phyloP scores from a whole-genome alignment of 164 flowering plant species.

The Vitis amurensis region DNA sequence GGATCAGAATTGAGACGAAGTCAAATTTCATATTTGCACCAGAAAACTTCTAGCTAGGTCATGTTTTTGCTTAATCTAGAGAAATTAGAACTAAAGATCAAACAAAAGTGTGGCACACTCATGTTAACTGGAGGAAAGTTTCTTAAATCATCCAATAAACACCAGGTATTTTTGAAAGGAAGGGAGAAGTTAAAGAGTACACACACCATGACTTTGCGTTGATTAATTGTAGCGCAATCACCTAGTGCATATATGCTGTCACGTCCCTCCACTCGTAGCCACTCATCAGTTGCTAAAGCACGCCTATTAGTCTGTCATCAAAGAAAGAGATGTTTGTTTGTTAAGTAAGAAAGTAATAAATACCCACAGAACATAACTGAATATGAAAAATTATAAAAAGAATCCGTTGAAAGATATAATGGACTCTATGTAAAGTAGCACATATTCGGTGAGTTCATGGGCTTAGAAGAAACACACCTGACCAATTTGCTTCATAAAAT shows the following conservation, averaged over 20 bases:
- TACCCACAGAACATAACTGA: not conserved
- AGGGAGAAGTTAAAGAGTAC: not conserved
- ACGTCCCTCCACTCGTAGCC: slow-evolving; percentile 86
- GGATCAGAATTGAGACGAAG: no score
- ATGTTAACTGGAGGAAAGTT: no score
- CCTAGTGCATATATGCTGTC: slow-evolving; percentile 80
- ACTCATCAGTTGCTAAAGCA: slow-evolving; percentile 89
- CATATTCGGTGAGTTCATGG: not conserved
- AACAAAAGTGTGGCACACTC: no score
- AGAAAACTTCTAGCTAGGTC: no score
- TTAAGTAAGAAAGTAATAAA: not conserved
- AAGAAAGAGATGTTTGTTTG: not conserved
- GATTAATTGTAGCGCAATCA: slow-evolving; percentile 90
- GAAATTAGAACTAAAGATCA: no score
- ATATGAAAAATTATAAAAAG: no score
- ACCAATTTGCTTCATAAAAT: slow-evolving; percentile 87
- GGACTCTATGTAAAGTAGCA: not conserved
- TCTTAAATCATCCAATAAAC: no score
- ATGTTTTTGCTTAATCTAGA: no score
- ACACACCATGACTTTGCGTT: slow-evolving; percentile 90
- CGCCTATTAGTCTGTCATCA: slow-evolving; percentile 64
- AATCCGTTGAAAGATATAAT: not conserved
- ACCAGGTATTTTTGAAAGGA: no score
- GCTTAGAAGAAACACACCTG: slow-evolving; percentile 49
- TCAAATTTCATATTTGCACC: no score